Evolutionary conservation across 306 rosid species (phyloP), one percentile per base, ranked within the genome.

Genomic region (Pueraria montana): DNA sequence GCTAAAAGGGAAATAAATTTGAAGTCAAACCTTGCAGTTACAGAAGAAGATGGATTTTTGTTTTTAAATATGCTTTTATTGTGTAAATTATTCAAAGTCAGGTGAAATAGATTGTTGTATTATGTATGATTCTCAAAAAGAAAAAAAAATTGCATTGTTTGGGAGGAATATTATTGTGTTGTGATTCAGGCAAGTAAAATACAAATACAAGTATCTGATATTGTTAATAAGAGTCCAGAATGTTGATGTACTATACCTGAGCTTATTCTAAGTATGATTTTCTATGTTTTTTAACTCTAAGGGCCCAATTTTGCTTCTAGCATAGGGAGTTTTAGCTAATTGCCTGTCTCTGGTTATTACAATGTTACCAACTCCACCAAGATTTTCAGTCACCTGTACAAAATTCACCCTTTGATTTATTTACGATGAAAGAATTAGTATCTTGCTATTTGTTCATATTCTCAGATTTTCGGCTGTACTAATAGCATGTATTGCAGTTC

Each of bases 381-480:
- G 65, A 67, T 2, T 56, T n/a, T 52, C 63, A 53, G 38, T 67
- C 64, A 76, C 63, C 2, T 36, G 42, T 74, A n/a, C 27, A 24
- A 42, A 24, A 40, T 50, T 67, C 32, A 38, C 68, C 36, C 24
- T 30, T 69, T 8, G 23, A 34, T 56, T 20, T 13, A 3, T 38
- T 55, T 34, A 13, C 53, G 62, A 38, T 56, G 24, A 75, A 56
- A 38, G 38, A 59, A 59, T 4, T 23, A 21, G 34, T 52, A 34
- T 20, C 16, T 56, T 76, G 23, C 70, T 14, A 58, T 17, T 17
- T 42, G 58, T 24, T 14, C 46, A 11, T 43, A 23, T 53, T 68
- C 34, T 30, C 46, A 21, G 27, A 46, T 58, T 45, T 45, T 76
- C 13, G 21, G 20, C 49, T 76, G 18, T 43, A 7, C 58, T 45